Base-by-base conservation (phyloP, 2,329 filamentous ascomycete species). In the Aspergillus sp. region DNA sequence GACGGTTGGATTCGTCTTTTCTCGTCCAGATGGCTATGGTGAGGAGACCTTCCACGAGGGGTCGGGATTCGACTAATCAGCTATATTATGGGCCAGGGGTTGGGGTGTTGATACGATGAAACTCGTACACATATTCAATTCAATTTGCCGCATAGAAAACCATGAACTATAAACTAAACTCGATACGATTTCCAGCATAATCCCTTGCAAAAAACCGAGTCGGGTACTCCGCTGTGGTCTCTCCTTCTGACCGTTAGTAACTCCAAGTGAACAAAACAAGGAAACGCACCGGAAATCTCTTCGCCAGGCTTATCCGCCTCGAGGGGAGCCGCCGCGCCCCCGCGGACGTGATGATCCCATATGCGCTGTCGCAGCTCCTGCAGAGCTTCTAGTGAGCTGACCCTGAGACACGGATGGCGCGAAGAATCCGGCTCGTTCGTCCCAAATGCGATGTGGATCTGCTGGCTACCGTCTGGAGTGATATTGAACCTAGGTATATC, bases 181-280 rank as follows among this genome's bases (percentile, higher is more conserved):
- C 80, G 32, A 82, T 61, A 49, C 76, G 64, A 58, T 82, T 82
- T 2, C 80, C 80, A 1, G 79, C 78, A 67, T 75, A 83, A 57
- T 83, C 80, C 52, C 81, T 75, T 1, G 81, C 82, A 65, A 87
- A 87, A 65, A 87, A 87, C 13, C 84, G 73, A 33, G 69, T 73
- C 0, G 83, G 83, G 60, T 84, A 85, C 64, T 86, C 83, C 1
- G 78, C 76, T 0, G 81, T 82, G 60, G 81, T 72, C 0, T 73
- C 67, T 2, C 81, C 77, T 79, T 46, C n/a, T 26, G 3, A 13
- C 16, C 35, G 63, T 10, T 58, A 68, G 47, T 54, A 59, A 53
- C 33, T 19, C 19, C 46, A 30, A 4, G 10, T 8, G 33, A 33
- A 10, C 17, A 49, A 7, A 7, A 30, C 38, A 17, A 43, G n/a